Base-by-base conservation (phyloP, 2,329 filamentous ascomycete species). In the Fusarium chaquense region DNA sequence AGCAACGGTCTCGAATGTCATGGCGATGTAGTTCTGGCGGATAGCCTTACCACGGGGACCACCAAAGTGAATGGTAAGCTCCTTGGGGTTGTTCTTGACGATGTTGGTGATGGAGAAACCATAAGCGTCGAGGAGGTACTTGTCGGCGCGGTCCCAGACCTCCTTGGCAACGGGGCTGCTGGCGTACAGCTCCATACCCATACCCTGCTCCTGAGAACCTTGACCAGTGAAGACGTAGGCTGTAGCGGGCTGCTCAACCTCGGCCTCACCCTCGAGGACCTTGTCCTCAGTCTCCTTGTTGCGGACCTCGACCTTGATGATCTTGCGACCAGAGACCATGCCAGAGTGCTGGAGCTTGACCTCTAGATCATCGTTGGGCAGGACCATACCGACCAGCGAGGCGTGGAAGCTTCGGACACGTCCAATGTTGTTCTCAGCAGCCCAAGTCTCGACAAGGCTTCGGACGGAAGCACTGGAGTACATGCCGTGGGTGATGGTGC, bases 401-500 rank as follows among this genome's bases (percentile, higher is more conserved):
- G 94, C 96, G 77, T 98, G 94, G 89, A 98, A 99, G 83, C 95
- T 98, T 76, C 96, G 91, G 54, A 99, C 95, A 75, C 96, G 95
- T 45, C 96, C 95, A 75, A 98, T 91, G 78, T 99, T 96, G 86
- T 99, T 99, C 84, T 99, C 97, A 1, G 95, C 96, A 54, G 97
- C 96, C 96, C 96, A 99, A 0, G 94, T 99, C 86, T 99, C 96
- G 9, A 99, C 94, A 55, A 99, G 85, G 78, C 94, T 97, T 76
- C 97, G 91, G 30, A 99, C 96, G 38, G 96, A 93, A 71, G 96
- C 96, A 81, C 95, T 98, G 3, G 95, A 97, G 86, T 98, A 99
- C 96, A 99, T 99, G 78, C 96, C 96, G 79, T 99, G 96, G 2
- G 96, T 99, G 77, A 99, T 99, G 45, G 96, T 99, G 51, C 96